These are phyloP conservation scores for Pleurotus djamor DNA, from an alignment of 768 basidiomycete genomes.

Conservation along the genomic window DNA sequence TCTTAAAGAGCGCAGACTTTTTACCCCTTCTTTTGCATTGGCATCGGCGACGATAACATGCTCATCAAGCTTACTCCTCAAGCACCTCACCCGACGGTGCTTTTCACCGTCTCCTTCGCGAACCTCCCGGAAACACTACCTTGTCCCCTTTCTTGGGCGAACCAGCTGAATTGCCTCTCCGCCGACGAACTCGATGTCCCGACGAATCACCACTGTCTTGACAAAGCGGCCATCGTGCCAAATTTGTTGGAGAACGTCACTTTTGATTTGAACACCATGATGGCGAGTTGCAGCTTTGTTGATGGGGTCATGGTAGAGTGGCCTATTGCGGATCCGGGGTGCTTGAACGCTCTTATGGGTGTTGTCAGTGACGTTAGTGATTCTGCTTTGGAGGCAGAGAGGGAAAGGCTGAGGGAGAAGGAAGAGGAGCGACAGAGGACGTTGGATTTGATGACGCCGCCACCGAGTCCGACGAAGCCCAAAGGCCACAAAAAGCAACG, in stretches of 20 bases:
- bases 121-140: slow-evolving; percentile 37
- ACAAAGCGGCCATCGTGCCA: slow-evolving; percentile 56
- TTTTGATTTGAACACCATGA: slow-evolving; percentile 50
- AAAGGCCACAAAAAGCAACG: slow-evolving; percentile 66
- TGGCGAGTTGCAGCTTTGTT: slow-evolving; percentile 52
- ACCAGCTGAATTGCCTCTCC: slow-evolving; percentile 43
- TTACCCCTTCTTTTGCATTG: neutral
- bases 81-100: slow-evolving; percentile 46
- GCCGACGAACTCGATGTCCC: slow-evolving; percentile 54
- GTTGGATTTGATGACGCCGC: slow-evolving; percentile 7
- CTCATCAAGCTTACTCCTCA: slow-evolving; percentile 51
- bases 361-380: slow-evolving; percentile 54
- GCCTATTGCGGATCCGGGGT: slow-evolving; percentile 35
- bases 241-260: slow-evolving; percentile 56
- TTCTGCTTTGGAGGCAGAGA: slow-evolving; percentile 40
- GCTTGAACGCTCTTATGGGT: slow-evolving; percentile 42
- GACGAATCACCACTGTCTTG: slow-evolving; percentile 51
- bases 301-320: slow-evolving; percentile 52
- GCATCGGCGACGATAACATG: slow-evolving; percentile 31
- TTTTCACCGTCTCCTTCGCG: slow-evolving; percentile 56
- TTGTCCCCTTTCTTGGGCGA: slow-evolving; percentile 51
- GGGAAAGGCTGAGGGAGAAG: slow-evolving; percentile 27
- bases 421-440: slow-evolving; percentile 24
- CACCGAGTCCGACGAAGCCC: slow-evolving; percentile 27
- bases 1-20: neutral